These are phyloP conservation scores for Penicillium fimorum DNA, from an alignment of 495 filamentous ascomycete genomes.

Conservation along the genomic window DNA sequence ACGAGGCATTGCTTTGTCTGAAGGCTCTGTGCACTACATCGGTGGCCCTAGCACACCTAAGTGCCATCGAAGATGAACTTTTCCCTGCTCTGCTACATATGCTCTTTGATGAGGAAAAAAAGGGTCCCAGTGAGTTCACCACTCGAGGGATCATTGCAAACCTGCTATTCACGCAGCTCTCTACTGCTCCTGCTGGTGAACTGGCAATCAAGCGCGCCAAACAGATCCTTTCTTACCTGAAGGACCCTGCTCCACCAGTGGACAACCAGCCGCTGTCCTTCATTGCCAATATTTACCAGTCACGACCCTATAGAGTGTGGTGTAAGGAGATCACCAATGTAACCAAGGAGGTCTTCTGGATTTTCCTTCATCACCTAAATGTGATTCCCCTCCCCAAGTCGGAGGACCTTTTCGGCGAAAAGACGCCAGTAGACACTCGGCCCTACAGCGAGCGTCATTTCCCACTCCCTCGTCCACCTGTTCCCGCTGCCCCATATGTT, in stretches of 20 bases:
- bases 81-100: conserved; percentile 86
- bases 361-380: conserved; percentile 92
- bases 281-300: conserved; percentile 81
- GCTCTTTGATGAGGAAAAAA: conserved; percentile 95
- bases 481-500: conserved; percentile 93
- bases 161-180: conserved; percentile 81
- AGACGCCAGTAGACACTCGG: conserved; percentile 9
- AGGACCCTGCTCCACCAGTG: conserved; percentile 75
- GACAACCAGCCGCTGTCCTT: conserved; percentile 75
- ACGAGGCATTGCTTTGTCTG: conserved; percentile 88
- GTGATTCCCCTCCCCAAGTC: conserved; percentile 60
- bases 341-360: conserved; percentile 99
- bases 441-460: conserved; percentile 62
- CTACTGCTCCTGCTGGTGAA: conserved; percentile 54
- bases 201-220: conserved; percentile 54
- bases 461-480: conserved; percentile 81
- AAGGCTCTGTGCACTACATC: conserved; percentile 94
- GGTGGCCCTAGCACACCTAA: conserved; percentile 75
- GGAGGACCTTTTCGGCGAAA: conserved; percentile 30
- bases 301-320: conserved; percentile 90
- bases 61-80: conserved; percentile 70
- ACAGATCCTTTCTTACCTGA: conserved; percentile 72
- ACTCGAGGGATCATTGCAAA: conserved; percentile 85
- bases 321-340: conserved; percentile 87
- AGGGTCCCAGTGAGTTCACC: conserved; percentile 93